Conservation (phyloP, 2,329 filamentous ascomycete genomes). For the Metarhizium rileyi region DNA sequence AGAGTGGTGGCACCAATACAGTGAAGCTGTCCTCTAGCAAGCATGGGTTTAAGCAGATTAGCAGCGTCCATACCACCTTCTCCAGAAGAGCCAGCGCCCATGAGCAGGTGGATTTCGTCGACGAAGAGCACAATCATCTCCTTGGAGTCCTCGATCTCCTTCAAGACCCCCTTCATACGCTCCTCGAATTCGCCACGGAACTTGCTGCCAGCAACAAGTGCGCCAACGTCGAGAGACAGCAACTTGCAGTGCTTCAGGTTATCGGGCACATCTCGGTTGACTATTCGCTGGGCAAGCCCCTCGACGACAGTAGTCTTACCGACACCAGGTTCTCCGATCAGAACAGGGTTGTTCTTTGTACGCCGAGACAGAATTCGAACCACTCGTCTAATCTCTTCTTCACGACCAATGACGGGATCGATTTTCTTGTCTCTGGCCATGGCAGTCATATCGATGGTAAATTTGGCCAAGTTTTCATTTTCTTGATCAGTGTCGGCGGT, state of each 20-base stretch:
- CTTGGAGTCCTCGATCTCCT: slow-evolving; percentile 89
- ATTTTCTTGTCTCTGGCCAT: slow-evolving; percentile 97
- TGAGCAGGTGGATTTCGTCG: slow-evolving; percentile 96
- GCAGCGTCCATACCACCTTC: slow-evolving; percentile 98
- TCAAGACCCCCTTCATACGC: slow-evolving; percentile 97
- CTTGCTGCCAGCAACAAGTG: slow-evolving; percentile 93
- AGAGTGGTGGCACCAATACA: slow-evolving; percentile 97
- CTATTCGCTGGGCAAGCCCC: slow-evolving; percentile 87
- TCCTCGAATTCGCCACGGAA: slow-evolving; percentile 98
- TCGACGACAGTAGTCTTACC: slow-evolving; percentile 98
- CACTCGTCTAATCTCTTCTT: slow-evolving; percentile 89
- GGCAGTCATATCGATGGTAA: slow-evolving; percentile 96
- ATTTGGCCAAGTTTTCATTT: slow-evolving; percentile 93
- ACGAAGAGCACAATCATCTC: slow-evolving; percentile 98
- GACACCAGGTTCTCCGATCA: slow-evolving; percentile 96
- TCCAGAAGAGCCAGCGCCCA: slow-evolving; percentile 90
- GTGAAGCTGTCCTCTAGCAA: slow-evolving; percentile 91
- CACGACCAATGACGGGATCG: slow-evolving; percentile 91
- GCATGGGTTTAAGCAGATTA: slow-evolving; percentile 95
- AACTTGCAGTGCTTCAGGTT: slow-evolving; percentile 90
- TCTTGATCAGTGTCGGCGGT: slow-evolving; percentile 89
- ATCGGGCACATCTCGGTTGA: slow-evolving; percentile 92
- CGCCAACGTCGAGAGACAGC: slow-evolving; percentile 89
- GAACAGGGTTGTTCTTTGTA: slow-evolving; percentile 97
- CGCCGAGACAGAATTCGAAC: slow-evolving; percentile 84